These are phyloP conservation scores for Calendula officinalis DNA, from an alignment of 129 eudicot species.

Conservation along the genomic window DNA sequence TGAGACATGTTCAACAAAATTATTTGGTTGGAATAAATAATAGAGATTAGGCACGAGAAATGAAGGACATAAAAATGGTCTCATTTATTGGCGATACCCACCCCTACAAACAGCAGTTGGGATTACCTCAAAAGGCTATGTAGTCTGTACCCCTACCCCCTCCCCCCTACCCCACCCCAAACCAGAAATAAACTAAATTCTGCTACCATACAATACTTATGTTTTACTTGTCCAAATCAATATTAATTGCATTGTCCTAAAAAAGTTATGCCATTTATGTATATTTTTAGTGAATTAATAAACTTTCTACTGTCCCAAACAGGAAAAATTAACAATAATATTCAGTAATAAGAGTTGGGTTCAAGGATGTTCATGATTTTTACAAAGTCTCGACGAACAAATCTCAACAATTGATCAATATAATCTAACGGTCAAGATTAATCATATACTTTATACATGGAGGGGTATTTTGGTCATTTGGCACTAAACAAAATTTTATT, in stretches of 20 bases:
- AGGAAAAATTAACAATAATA: neutral
- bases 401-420: too few species aligned
- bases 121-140: constrained; percentile 26
- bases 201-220: constrained; percentile 15
- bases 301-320: neutral
- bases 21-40: constrained; percentile 24
- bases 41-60: constrained; percentile 17
- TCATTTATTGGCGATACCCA: constrained; percentile 28
- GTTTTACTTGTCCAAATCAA: constrained; percentile 3
- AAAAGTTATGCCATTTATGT: constrained; percentile 9
- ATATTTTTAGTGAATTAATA: neutral
- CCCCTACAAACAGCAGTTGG: constrained; percentile 25
- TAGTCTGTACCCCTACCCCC: too few species aligned
- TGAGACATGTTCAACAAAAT: constrained; percentile 1
- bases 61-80: constrained; percentile 18
- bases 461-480: too few species aligned
- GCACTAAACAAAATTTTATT: too few species aligned
- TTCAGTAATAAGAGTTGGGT: too few species aligned
- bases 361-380: too few species aligned
- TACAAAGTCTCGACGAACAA: too few species aligned
- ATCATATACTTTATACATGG: too few species aligned
- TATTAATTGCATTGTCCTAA: constrained; percentile 13
- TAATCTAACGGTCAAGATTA: too few species aligned
- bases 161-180: constrained; percentile 21
- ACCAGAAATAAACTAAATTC: constrained; percentile 16